Conservation (phyloP, 139 green algal species). For the Closterium sp. region DNA sequence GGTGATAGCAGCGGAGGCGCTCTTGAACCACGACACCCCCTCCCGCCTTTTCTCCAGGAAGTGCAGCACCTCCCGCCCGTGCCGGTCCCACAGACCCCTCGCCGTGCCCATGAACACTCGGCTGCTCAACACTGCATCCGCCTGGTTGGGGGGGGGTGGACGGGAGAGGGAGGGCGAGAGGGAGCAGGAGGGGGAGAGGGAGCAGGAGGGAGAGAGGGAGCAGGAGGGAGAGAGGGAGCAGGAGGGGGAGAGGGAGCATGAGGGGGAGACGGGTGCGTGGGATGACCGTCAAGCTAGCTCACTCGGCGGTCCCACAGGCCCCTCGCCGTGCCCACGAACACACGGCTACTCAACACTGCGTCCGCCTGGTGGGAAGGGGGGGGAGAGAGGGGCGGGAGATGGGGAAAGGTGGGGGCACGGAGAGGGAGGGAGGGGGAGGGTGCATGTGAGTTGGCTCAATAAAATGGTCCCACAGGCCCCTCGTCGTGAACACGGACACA, state of each 20-base stretch:
- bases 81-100: conserved; percentile 38
- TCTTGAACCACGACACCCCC: conserved; percentile 48
- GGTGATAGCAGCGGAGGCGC: conserved; percentile 36
- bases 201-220: too few species aligned
- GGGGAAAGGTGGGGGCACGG: too few species aligned
- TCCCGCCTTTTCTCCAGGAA: conserved; percentile 47
- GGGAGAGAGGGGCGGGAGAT: neutral
- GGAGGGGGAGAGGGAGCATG: too few species aligned
- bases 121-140: conserved; percentile 26
- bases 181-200: neutral
- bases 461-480: too few species aligned
- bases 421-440: neutral
- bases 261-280: too few species aligned
- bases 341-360: conserved; percentile 10
- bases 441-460: conserved; percentile 26
- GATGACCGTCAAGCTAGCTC: too few species aligned
- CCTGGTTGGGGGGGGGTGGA: neutral
- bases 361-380: conserved; percentile 18
- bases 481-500: conserved; percentile 12
- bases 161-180: too few species aligned
- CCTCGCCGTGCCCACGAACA: conserved; percentile 26
- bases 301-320: conserved; percentile 36
- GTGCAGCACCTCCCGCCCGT: conserved; percentile 34
- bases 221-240: too few species aligned
- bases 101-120: conserved; percentile 18